Base-by-base conservation (phyloP, 1,284 basidiomycete species). In the Omphalotus olearius region DNA sequence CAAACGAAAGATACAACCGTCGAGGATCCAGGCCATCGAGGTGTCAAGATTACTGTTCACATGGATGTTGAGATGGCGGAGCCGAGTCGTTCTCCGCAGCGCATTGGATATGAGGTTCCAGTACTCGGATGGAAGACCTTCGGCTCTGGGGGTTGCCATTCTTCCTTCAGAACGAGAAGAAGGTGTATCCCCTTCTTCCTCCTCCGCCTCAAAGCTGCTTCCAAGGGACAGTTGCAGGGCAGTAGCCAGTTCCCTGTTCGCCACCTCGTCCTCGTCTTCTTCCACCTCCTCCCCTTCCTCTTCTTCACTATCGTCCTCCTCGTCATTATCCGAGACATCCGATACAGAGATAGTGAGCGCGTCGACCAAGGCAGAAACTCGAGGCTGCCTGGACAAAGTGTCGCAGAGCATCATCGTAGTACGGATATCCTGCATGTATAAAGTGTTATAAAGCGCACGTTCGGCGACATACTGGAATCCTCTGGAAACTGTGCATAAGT, bases 361-460 rank as follows among this genome's bases (percentile, higher is more conserved):
- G 18, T 77, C 73, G 35, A 84, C 80, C 6, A 79, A 65, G 18
- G 49, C 46, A 0, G 80, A 71, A 25, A 83, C 64, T 13, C 79
- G 77, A 1, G 72, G 66, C 10, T 71, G 71, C 16, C 54, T 58
- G 3, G 71, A 63, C 47, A 85, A 69, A 16, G 78, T 67, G n/a
- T 62, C 57, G 61, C 79, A 82, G 13, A 82, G 63, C 14, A 62
- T 54, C 6, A 70, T 64, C 4, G 74, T 74, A 28, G 66, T 61
- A 52, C 58, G 57, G 30, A 69, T 57, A 50, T 73, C 68, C 20
- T 65, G 65, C 59, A 82, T 62, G 53, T 74, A 69, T 16, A 85
- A 65, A 0, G 77, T 80, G 56, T 78, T 81, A 66, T 85, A 85
- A 4, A 85, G 66, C 1, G 73, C 73, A 42, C 69, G 73, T 60